Evolutionary conservation across 2,329 filamentous ascomycete genomes (phyloP), one percentile per base, ranked within the genome.

Genomic region (Hypoxylon sp.): DNA sequence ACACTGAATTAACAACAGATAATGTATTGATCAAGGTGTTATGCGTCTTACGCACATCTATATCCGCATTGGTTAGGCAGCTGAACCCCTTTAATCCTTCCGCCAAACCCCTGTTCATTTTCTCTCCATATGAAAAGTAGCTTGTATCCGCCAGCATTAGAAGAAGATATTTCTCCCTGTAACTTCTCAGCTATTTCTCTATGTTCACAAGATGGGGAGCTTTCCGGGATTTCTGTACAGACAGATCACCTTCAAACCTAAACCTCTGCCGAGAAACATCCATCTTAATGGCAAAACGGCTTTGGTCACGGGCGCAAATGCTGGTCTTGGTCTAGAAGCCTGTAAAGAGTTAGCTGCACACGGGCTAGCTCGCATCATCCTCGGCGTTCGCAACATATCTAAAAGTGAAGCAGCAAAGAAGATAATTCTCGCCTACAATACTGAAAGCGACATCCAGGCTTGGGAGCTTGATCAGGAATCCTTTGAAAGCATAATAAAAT

Each of bases 391-490:
- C 12, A 43, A 19, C 43, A 9, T 34, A 37, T 53, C 65, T 11
- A 70, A 64, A 41, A 46, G 62, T 23, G 50, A 54, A 37, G 56
- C 27, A 27, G 45, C 54, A 21, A 41, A 41, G 37, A 34, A 55
- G 52, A 4, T 25, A 12, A 54, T 59, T n/a, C 47, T 39, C 5
- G 32, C 53, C 9, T 29, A 34, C 21, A 55, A 37, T 45, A 51
- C 56, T 2, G 45, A 56, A 9, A 46, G 47, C 55, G 29, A 37
- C 2, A 37, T 70, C 37, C 64, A 70, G n/a, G 61, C 68, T 30
- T 70, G 67, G 65, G 41, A 29, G 4, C 21, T 70, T 5, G 67
- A 71, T 23, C 62, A 70, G 19, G 70, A 69, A 19, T 67, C 65
- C 7, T 68, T 53, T n/a, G 32, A 48, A 34, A 67, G 69, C 52